These are phyloP conservation scores for Candida adriatica DNA, from an alignment of 805 yeast genomes.

Conservation along the genomic window DNA sequence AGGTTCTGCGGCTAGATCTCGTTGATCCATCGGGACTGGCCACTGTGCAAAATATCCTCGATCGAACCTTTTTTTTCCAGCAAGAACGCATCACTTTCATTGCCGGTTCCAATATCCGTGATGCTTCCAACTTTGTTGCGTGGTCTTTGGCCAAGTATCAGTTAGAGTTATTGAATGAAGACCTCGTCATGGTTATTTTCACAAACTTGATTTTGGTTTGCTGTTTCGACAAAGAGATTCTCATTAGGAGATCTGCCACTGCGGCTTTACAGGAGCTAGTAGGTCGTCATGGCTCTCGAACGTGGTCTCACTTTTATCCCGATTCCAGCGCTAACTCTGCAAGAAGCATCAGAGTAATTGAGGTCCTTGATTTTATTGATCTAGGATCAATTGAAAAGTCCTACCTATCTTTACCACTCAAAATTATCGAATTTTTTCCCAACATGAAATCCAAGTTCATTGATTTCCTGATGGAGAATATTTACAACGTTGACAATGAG, in stretches of 20 bases:
- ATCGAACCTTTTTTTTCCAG: constrained; percentile 46
- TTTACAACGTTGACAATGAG: constrained; percentile 34
- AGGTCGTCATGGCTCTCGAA: constrained; percentile 58
- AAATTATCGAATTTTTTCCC: constrained; percentile 22
- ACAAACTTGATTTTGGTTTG: constrained; percentile 39
- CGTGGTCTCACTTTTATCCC: constrained; percentile 25
- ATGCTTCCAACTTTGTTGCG: constrained; percentile 75
- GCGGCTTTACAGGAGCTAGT: constrained; percentile 84
- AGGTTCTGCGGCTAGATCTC: constrained; percentile 18
- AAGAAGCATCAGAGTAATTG: constrained; percentile 45
- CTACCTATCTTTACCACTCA: constrained; percentile 30
- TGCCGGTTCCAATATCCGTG: constrained; percentile 67
- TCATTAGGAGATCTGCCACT: constrained; percentile 72
- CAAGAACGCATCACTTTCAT: constrained; percentile 45
- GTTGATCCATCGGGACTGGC: constrained; percentile 8
- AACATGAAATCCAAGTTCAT: constrained; percentile 23
- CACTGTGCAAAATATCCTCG: constrained; percentile 28
- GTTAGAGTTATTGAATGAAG: constrained; percentile 20
- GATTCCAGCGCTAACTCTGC: constrained; percentile 24
- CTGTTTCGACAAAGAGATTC: constrained; percentile 67
- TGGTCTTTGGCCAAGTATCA: constrained; percentile 64
- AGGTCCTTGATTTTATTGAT: constrained; percentile 45
- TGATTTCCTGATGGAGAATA: constrained; percentile 26
- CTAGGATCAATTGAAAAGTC: constrained; percentile 38
- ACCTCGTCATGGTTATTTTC: constrained; percentile 18